Percentiles rank a stretch among this genome's conserved stretches.
Conservation (phyloP, 2,329 filamentous ascomycete species). For the Aureobasidium subglaciale region DNA sequence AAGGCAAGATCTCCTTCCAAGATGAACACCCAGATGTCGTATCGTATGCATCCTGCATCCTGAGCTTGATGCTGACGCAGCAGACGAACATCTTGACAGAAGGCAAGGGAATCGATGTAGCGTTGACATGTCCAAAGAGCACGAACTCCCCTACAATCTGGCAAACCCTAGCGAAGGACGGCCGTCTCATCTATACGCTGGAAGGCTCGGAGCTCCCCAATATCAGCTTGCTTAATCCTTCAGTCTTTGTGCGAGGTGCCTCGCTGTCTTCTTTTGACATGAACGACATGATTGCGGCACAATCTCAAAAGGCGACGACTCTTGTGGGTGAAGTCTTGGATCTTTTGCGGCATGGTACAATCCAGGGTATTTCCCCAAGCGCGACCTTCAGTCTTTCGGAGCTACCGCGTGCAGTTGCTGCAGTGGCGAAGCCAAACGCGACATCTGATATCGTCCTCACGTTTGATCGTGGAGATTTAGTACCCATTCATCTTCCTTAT, state of each 20-base stretch:
- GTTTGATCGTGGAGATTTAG: background rate
- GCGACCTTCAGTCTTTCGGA: background rate
- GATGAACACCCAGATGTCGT: background rate
- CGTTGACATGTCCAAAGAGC: background rate
- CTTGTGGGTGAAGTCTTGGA: background rate
- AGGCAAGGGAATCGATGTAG: background rate
- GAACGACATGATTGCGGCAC: background rate
- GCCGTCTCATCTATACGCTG: background rate
- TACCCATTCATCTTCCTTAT: background rate
- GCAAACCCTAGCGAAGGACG: background rate
- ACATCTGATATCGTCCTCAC: background rate
- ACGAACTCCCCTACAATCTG: background rate
- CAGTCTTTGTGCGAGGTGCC: background rate
- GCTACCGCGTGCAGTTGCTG: background rate
- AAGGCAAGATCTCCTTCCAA: background rate
- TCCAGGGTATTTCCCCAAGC: background rate
- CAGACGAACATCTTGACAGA: background rate
- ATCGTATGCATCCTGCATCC: background rate
- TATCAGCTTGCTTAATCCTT: background rate
- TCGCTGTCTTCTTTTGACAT: background rate
- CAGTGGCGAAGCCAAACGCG: background rate
- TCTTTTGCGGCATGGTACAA: background rate
- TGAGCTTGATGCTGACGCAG: background rate
- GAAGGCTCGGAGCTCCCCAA: background rate
- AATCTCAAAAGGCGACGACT: background rate